Base-by-base conservation (phyloP, 768 basidiomycete species). In the Phaeolepiota aurea region DNA sequence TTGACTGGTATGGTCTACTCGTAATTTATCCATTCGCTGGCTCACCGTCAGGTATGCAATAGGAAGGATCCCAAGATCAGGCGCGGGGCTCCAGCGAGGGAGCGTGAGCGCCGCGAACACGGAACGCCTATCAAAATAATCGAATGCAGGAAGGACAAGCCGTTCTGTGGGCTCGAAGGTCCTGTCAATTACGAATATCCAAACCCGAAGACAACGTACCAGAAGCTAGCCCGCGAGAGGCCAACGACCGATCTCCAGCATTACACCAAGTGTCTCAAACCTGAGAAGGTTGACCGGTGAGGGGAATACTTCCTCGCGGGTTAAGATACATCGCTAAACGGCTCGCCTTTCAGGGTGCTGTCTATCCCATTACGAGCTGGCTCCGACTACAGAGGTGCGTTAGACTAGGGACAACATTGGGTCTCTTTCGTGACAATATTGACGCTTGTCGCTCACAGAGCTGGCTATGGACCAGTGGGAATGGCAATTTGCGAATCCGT, bases 1-100 rank as follows among this genome's bases (percentile, higher is more conserved):
- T 82, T 54, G 81, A 90, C 42, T 89, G 85, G 87, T 86, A 52
- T 5, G 64, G 45, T 14, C n/a, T n/a, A n/a, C n/a, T n/a, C n/a
- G n/a, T 2, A 16, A 16, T 44, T n/a, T 37, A 3, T 33, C 34
- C 25, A 13, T n/a, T 15, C 31, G 13, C 34, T 13, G 15, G 40
- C 10, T 37, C 14, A 3, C 22, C 12, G 25, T 21, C 42, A 10
- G 41, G 44, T 21, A 20, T 22, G 20, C 32, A 40, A 20, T 23
- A 28, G 16, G 45, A 67, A 64, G 65, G 64, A 63, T 51, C 61
- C 33, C 9, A 35, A 65, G 32, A 67, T 69, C 12, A 49, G 47
- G 14, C 48, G 48, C 18, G 32, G 48, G 35, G 45, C 30, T 18
- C 40, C 19, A 15, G 42, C 45, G 4, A 42, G 49, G 23, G 44